Conservation (phyloP, 1,284 basidiomycete species). For the Austroboletus niveus region DNA sequence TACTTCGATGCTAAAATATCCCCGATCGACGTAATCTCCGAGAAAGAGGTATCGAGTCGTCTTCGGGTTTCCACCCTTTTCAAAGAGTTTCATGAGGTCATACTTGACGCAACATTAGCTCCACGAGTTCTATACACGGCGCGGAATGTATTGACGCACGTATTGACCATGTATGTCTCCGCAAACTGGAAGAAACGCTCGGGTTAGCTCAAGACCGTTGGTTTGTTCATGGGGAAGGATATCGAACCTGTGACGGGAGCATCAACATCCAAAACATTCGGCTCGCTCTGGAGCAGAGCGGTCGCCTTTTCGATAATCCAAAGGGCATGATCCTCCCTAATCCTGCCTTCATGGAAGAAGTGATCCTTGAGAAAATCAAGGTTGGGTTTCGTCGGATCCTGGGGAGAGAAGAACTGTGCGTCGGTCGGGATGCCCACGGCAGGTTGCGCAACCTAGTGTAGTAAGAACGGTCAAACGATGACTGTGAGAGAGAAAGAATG, state of each 20-base stretch:
- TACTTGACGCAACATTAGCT: conserved; percentile 47
- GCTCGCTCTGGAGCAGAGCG: conserved; percentile 74
- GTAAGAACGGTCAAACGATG: conserved; percentile 10
- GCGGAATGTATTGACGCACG: conserved; percentile 48
- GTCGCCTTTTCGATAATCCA: conserved; percentile 84
- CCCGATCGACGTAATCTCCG: conserved; percentile 94
- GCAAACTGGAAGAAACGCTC: conserved; percentile 57
- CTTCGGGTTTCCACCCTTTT: conserved; percentile 91
- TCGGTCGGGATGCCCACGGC: conserved; percentile 91
- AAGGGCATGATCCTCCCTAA: conserved; percentile 88
- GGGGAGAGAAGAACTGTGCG: conserved; percentile 89
- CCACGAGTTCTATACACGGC: conserved; percentile 19
- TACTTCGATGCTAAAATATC: conserved; percentile 91
- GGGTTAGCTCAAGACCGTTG: neutral
- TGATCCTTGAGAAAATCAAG: conserved; percentile 98
- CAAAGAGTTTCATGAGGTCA: conserved; percentile 94
- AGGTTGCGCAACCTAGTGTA: conserved; percentile 82
- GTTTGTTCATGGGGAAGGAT: neutral
- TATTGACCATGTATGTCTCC: conserved; percentile 84
- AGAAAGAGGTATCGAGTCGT: conserved; percentile 93
- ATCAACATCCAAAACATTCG: conserved; percentile 86
- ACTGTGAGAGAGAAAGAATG: neutral
- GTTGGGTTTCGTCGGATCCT: conserved; percentile 87
- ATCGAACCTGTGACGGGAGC: conserved; percentile 85
- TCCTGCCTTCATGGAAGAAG: conserved; percentile 93